Conservation (phyloP, 2,329 filamentous ascomycete species). For the Lizonia empirigonia region DNA sequence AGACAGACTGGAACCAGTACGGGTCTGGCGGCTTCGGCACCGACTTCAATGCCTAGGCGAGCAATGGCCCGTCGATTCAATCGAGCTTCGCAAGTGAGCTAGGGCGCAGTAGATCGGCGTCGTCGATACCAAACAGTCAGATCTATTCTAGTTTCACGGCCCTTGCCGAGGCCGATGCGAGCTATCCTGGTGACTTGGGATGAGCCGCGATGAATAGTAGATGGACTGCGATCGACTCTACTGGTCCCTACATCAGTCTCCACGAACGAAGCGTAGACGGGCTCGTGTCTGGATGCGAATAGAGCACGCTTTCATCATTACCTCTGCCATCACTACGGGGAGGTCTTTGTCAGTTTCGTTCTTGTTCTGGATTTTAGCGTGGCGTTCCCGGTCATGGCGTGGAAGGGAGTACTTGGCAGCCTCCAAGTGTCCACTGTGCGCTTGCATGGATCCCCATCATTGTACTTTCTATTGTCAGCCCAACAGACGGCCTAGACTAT, state of each 20-base stretch:
- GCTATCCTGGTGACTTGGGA: neutral
- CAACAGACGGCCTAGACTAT: neutral
- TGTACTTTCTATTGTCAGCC: neutral
- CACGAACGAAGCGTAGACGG: too few relatives aligned
- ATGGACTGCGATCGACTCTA: too few relatives aligned
- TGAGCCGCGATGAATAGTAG: too few relatives aligned
- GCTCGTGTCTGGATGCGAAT: too few relatives aligned
- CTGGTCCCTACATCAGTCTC: too few relatives aligned
- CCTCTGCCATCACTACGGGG: neutral
- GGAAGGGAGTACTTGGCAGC: neutral
- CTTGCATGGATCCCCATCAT: neutral
- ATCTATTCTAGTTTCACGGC: neutral
- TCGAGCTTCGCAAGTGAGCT: neutral
- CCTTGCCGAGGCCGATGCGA: neutral
- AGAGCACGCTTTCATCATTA: neutral
- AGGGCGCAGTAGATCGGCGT: too few relatives aligned
- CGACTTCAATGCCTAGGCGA: constrained; percentile 38
- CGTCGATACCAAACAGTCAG: too few relatives aligned
- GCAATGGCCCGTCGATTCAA: too few relatives aligned
- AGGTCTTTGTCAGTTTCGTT: neutral
- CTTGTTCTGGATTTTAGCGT: constrained; percentile 6
- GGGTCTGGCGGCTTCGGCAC: constrained; percentile 35
- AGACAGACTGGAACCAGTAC: constrained; percentile 44
- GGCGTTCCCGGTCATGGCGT: constrained; percentile 13
- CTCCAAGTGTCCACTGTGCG: neutral